These are phyloP conservation scores for Ganoderma leucocontextum DNA, from an alignment of 1,284 basidiomycete species.

Conservation along the genomic window DNA sequence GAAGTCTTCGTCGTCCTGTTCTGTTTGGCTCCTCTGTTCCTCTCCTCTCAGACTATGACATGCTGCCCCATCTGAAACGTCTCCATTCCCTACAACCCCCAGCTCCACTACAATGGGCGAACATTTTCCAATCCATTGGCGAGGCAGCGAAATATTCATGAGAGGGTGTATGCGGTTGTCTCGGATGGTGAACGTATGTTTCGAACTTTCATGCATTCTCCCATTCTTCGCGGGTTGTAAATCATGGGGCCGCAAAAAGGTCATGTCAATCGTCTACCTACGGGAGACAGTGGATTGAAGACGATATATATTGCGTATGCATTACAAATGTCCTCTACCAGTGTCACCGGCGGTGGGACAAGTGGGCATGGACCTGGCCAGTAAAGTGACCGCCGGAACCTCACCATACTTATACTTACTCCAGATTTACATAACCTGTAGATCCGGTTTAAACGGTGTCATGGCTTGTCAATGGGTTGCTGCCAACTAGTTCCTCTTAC, in stretches of 20 bases:
- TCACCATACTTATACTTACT: too few species aligned
- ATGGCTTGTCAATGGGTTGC: too few species aligned
- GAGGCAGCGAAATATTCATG: neutral
- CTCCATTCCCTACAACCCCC: neutral
- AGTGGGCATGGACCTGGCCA: too few species aligned
- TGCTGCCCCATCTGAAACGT: neutral
- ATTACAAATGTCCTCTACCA: too few species aligned
- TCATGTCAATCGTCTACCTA: neutral
- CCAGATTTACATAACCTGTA: too few species aligned
- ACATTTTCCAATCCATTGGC: neutral
- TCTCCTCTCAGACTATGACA: neutral
- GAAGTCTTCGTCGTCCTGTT: neutral
- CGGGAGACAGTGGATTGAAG: too few species aligned
- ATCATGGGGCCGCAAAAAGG: neutral
- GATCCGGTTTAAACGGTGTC: too few species aligned
- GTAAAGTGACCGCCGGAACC: too few species aligned
- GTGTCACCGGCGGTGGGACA: too few species aligned
- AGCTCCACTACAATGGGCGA: neutral
- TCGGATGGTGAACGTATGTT: neutral
- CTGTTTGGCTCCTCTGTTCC: neutral
- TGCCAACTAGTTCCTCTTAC: too few species aligned
- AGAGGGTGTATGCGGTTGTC: neutral
- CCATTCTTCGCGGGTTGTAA: neutral
- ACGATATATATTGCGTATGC: neutral
- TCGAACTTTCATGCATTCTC: neutral